Conservation (phyloP, 768 basidiomycete genomes). For the Lentinula sp. region DNA sequence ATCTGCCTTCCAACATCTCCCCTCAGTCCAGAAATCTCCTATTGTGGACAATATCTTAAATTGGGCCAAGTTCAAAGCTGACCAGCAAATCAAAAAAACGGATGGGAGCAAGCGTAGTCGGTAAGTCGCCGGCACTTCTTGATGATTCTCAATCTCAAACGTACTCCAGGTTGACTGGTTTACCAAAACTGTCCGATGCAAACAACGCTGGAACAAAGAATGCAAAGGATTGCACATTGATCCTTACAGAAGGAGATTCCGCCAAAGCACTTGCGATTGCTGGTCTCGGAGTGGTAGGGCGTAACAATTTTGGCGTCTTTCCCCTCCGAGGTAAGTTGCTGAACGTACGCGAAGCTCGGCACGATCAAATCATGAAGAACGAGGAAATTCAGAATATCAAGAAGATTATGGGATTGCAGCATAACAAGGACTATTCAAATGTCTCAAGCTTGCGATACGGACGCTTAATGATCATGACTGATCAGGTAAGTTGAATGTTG, state of each 20-base stretch:
- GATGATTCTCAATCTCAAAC: background rate
- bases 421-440: constrained; percentile 82
- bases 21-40: constrained; percentile 75
- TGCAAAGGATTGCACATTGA: constrained; percentile 84
- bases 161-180: constrained; percentile 66
- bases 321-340: constrained; percentile 94
- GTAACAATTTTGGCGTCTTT: constrained; percentile 97
- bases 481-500: constrained; percentile 63
- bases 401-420: constrained; percentile 95
- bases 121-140: constrained; percentile 30
- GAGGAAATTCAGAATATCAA: constrained; percentile 96
- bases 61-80: constrained; percentile 97
- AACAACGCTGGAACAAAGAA: constrained; percentile 91
- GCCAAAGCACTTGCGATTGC: constrained; percentile 96
- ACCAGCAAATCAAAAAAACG: constrained; percentile 93
- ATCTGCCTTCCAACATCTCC: background rate
- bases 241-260: constrained; percentile 98
- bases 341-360: constrained; percentile 94
- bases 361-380: constrained; percentile 98
- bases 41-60: constrained; percentile 90
- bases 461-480: constrained; percentile 98
- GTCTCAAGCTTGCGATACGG: constrained; percentile 79
- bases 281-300: constrained; percentile 89
- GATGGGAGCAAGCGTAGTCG: constrained; percentile 88
- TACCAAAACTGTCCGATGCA: constrained; percentile 93